These are phyloP conservation scores for Astrothelium subdiscretum DNA, from an alignment of 495 filamentous ascomycete genomes.

Conservation along the genomic window DNA sequence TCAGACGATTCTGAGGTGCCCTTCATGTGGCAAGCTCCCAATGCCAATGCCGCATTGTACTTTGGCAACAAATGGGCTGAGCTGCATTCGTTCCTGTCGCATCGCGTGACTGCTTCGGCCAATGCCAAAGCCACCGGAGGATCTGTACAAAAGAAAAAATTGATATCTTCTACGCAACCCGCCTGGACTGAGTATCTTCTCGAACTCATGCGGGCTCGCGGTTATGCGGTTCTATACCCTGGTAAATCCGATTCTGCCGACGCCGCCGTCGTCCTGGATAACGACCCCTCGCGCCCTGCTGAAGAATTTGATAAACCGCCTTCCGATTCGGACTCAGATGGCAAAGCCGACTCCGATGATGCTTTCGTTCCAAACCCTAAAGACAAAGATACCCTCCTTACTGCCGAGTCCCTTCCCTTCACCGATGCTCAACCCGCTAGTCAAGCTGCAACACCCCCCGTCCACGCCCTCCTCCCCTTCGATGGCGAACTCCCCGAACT, in stretches of 20 bases:
- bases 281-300: slow-evolving; percentile 55
- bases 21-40: slow-evolving; percentile 74
- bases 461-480: slow-evolving; percentile 27
- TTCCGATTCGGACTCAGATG: neutral
- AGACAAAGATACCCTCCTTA: slow-evolving; percentile 20
- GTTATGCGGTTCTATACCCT: slow-evolving; percentile 68
- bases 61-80: slow-evolving; percentile 76
- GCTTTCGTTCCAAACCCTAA: neutral
- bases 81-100: slow-evolving; percentile 60
- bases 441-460: slow-evolving; percentile 10
- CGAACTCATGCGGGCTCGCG: slow-evolving; percentile 56
- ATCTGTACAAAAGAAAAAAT: slow-evolving; percentile 26
- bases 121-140: slow-evolving; percentile 7
- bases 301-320: slow-evolving; percentile 46
- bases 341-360: neutral
- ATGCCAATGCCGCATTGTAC: slow-evolving; percentile 66
- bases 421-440: slow-evolving; percentile 13
- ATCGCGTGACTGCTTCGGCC: slow-evolving; percentile 35
- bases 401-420: slow-evolving; percentile 9
- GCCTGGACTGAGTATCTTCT: slow-evolving; percentile 68
- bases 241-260: slow-evolving; percentile 35
- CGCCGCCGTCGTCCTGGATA: slow-evolving; percentile 55
- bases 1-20: slow-evolving; percentile 32
- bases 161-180: slow-evolving; percentile 41
- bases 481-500: slow-evolving; percentile 27